Evolutionary conservation across 192 early-diverging fungal species (phyloP), one percentile per base, ranked within the genome.

Genomic region (Mortierella antarctica): DNA sequence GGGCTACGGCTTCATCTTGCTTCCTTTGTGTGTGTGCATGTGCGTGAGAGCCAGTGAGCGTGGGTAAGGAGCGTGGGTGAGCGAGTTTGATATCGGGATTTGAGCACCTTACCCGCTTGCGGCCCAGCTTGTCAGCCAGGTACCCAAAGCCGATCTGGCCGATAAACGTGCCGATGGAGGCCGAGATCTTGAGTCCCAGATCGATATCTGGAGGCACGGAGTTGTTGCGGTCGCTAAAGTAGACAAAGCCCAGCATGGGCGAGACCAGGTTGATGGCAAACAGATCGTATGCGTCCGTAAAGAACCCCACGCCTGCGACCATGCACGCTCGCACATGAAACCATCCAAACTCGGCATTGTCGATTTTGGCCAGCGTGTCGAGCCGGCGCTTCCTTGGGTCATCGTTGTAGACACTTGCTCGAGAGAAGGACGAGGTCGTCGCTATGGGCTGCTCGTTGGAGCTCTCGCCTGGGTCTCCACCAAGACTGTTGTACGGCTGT

Each of bases 241-340:
- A 93, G 6, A 93, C 85, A 63, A 78, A 91, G 3, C 90, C 92
- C 49, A 96, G 78, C 90, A 98, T 98, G 55, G 92, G 86, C 12
- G 95, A 87, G 13, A 94, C 93, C 67, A 97, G 79, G 55, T 92
- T 92, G 82, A 98, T 98, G 67, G 95, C 93, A 73, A 97, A 97
- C 74, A 95, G 91, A 85, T 98, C 97, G 78, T 96, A 97, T 17
- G 95, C 91, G 76, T 97, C 96, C 42, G 94, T 95, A 58, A 96
- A 92, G 86, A 97, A 96, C 55, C 95, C 93, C 9, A 92, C 87
- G 59, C 91, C 91, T 14, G 92, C 89, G 2, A 93, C 88, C 62
- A 92, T 73, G 79, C 88, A 91, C 10, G 90, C 89, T 48, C 90
- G 87, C 48, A 93, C 82, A 70, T 92, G 92, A 84, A 91, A 91